Base-by-base conservation (phyloP, 495 filamentous ascomycete species). In the Trichoderma gamsii region DNA sequence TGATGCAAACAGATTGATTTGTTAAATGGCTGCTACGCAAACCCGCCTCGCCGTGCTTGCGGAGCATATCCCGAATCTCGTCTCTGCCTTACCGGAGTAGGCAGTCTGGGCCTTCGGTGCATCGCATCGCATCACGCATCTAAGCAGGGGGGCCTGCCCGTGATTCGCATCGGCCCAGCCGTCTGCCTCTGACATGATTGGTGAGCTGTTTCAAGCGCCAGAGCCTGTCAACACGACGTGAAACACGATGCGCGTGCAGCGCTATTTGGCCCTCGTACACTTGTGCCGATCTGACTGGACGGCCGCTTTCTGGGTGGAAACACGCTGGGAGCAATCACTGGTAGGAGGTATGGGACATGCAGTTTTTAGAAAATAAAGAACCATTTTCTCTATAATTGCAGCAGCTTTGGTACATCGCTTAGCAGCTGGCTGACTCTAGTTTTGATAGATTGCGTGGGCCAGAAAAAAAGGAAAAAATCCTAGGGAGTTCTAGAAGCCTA, bases 151-250 rank as follows among this genome's bases (percentile, higher is more conserved):
- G 35, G 35, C 35, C 8, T 38, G 35, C 35, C 35, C 35, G 35
- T 15, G 25, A 61, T 32, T 29, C 56, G 56, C 25, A 25, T 61
- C 56, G 56, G 56, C 9, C 56, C 56, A 25, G 56, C 29, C 56
- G 29, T 29, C 16, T 29, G 56, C 56, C 25, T 12, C 56, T 35
- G 56, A n/a, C 56, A 13, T 61, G 56, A 61, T 61, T 61, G 56
- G 56, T 61, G 56, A 13, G n/a, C 23, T 32, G 56, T 61, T 32
- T 61, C 56, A 32, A 61, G 56, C 56, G 56, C 56, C 56, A 25
- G 23, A 13, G 35, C 35, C 56, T 61, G 56, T 61, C 56, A 61
- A 27, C 23, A 49, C 44, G 7, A 61, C 27, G 56, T 61, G 56
- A 61, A 61, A 61, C 56, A 32, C 4, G 4, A 13, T 32, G 56